These are phyloP conservation scores for Leccinum incarnatum DNA, from an alignment of 768 basidiomycete species.

Conservation along the genomic window DNA sequence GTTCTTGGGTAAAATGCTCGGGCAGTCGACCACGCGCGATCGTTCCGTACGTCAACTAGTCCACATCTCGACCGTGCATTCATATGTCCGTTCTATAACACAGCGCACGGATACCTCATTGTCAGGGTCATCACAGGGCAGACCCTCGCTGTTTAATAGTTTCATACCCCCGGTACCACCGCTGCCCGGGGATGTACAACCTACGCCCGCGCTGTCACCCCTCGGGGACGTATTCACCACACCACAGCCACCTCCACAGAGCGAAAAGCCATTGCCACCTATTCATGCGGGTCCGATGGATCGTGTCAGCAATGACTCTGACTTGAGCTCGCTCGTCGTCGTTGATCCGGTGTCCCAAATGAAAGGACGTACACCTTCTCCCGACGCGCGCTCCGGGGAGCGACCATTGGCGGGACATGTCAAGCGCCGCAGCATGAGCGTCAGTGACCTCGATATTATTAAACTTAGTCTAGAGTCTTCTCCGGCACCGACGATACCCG, in stretches of 20 bases:
- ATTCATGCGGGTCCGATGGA: constrained; percentile 40
- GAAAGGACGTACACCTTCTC: constrained; percentile 32
- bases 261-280: constrained; percentile 64
- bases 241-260: constrained; percentile 32
- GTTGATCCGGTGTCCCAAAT: constrained; percentile 47
- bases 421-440: constrained; percentile 73
- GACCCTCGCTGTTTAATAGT: constrained; percentile 35
- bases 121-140: constrained; percentile 22
- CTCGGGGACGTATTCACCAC: constrained; percentile 51
- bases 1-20: constrained; percentile 77
- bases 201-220: constrained; percentile 40
- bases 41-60: constrained; percentile 52
- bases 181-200: constrained; percentile 44
- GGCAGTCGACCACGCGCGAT: constrained; percentile 61
- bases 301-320: constrained; percentile 41
- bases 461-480: constrained; percentile 39
- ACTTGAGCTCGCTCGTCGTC: constrained; percentile 57
- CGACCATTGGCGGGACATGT: constrained; percentile 26
- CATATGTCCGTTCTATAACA: constrained; percentile 27
- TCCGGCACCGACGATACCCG: constrained; percentile 36
- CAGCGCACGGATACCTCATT: constrained; percentile 57
- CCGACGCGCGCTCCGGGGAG: constrained; percentile 30
- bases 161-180: constrained; percentile 44
- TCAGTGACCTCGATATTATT: constrained; percentile 61
- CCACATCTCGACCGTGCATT: constrained; percentile 3